Base-by-base conservation (phyloP, 2,329 filamentous ascomycete species). In the Ciborinia camelliae region DNA sequence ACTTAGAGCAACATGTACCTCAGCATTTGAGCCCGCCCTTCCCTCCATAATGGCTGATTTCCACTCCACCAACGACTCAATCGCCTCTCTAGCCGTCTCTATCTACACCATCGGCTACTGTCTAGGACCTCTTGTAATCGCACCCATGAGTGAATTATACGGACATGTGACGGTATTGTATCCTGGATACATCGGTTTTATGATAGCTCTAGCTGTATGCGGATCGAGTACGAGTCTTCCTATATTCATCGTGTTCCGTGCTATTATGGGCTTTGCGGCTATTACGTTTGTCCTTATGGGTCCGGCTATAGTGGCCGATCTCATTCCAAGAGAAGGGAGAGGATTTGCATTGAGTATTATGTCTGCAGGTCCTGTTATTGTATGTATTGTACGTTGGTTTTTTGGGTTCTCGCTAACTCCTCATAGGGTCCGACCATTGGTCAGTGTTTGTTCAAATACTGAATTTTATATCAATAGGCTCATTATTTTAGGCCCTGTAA, bases 401-500 rank as follows among this genome's bases (percentile, higher is more conserved):
- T 30, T 14, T 9, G 1, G 1, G 20, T 23, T 45, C 18, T 57
- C 8, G 20, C 26, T 57, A 23, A 57, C 20, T 30, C 0, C 3
- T n/a, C 3, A 32, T 15, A 57, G 37, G 39, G 54, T 32, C 39
- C 54, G 2, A 45, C 53, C 0, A 57, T 57, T 30, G 53, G 53
- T 57, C 14, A 2, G 54, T 57, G 1, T 23, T 57, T 5, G 2
- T 32, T 45, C n/a, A 32, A n/a, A 2, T 51, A 2, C 20, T 45
- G 15, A 4, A 4, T 3, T 2, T 10, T 32, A 15, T n/a, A n/a
- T 9, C 20, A n/a, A 23, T 15, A 57, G 0, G 23, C 37, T 57
- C 26, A n/a, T 71, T 66, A 68, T 69, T 8, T 32, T 71, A 48
- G 81, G 77, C 0, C 79, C 79, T 6, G 75, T 85, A 2, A 80